Conservation (phyloP, 2,329 filamentous ascomycete genomes). For the Orbilia quercus region DNA sequence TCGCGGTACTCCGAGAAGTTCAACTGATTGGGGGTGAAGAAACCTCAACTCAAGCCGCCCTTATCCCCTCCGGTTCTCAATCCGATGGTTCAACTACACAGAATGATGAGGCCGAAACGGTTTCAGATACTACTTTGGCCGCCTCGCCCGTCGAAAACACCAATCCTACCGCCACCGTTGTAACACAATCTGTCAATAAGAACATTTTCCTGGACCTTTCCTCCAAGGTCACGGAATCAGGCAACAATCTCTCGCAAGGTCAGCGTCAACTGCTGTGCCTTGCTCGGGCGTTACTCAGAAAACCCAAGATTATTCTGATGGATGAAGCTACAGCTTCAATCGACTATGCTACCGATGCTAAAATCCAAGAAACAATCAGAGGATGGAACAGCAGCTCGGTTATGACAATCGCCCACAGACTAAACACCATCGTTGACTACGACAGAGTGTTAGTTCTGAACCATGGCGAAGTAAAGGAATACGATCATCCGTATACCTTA, state of each 20-base stretch:
- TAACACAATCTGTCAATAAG: slow-evolving; percentile 77
- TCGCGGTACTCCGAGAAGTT: slow-evolving; percentile 84
- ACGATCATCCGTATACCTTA: slow-evolving; percentile 86
- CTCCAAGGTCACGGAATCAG: slow-evolving; percentile 86
- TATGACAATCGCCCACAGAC: slow-evolving; percentile 92
- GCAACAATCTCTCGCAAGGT: slow-evolving; percentile 92
- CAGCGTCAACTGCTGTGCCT: slow-evolving; percentile 95
- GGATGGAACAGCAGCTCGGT: slow-evolving; percentile 88
- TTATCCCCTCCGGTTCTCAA: slow-evolving; percentile 57
- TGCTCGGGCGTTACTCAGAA: slow-evolving; percentile 89
- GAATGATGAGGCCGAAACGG: slow-evolving; percentile 58
- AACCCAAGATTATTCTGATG: slow-evolving; percentile 95
- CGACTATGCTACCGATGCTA: slow-evolving; percentile 93
- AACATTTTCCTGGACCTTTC: slow-evolving; percentile 91
- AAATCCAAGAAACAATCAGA: slow-evolving; percentile 97
- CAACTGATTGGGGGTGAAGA: slow-evolving; percentile 76
- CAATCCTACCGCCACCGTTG: slow-evolving; percentile 57
- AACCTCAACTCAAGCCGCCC: slow-evolving; percentile 58
- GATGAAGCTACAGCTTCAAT: slow-evolving; percentile 98
- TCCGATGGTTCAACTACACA: slow-evolving; percentile 57
- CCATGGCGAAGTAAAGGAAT: slow-evolving; percentile 87
- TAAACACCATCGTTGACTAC: slow-evolving; percentile 98
- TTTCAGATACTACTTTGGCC: slow-evolving; percentile 22
- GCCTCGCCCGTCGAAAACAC: slow-evolving; percentile 57
- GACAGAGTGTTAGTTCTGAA: slow-evolving; percentile 97